Percentiles rank a stretch among this genome's conserved stretches.
Conservation (phyloP, 306 rosid species). For the Gynostemma pentaphyllum region DNA sequence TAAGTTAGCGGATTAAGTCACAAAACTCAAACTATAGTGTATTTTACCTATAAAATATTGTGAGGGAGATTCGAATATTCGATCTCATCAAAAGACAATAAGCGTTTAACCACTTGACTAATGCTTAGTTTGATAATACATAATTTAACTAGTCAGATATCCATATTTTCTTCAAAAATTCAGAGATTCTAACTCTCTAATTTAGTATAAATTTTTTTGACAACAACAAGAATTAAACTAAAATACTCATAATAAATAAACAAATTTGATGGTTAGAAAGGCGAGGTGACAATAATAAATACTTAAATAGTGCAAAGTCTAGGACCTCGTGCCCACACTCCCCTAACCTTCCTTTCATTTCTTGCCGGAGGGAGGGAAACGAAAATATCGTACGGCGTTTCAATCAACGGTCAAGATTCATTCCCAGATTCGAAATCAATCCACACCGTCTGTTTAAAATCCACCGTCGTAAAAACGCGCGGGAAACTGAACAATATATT, state of each 20-base stretch:
- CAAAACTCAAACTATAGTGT: no score
- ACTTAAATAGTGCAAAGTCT: neutral
- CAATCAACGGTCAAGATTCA: neutral
- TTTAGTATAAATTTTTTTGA: no score
- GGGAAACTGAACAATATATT: constrained; percentile 14
- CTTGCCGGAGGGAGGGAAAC: neutral
- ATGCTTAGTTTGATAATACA: no score
- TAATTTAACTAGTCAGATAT: no score
- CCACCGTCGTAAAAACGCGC: constrained; percentile 9
- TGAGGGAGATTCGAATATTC: no score
- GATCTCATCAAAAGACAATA: no score
- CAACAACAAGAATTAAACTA: no score
- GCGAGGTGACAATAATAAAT: neutral
- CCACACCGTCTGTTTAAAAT: constrained; percentile 15
- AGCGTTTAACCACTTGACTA: no score
- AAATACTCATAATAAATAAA: neutral
- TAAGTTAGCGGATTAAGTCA: no score
- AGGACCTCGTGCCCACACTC: constrained; percentile 9
- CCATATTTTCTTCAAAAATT: no score
- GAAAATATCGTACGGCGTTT: neutral
- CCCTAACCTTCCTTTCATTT: neutral
- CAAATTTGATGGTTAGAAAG: neutral
- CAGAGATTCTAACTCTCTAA: no score
- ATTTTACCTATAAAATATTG: no score
- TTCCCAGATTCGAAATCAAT: neutral